Base-by-base conservation (phyloP, 2,329 filamentous ascomycete species). In the Myriangium duriaei region DNA sequence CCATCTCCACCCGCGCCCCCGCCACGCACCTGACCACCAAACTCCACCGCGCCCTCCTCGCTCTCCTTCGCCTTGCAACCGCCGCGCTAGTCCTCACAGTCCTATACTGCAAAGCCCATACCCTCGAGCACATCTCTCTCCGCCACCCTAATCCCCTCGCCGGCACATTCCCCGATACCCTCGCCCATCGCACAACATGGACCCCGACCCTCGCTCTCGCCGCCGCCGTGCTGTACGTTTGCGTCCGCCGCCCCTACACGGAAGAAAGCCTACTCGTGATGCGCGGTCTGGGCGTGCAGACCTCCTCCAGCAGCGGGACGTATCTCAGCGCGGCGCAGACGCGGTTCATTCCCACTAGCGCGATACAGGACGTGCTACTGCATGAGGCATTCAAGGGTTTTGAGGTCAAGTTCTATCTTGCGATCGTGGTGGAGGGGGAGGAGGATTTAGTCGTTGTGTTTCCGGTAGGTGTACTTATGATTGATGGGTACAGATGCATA, bases 301-400 rank as follows among this genome's bases (percentile, higher is more conserved):
- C 85, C 2, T 79, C 74, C 5, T 80, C 78, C 1, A 78, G 75
- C 17, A 76, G 78, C 6, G 60, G 69, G 1, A 80, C 76, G 6
- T 85, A 83, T 51, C 66, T 87, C 5, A 68, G 69, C 26, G 65
- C 67, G 6, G 62, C 72, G 2, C 67, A 69, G 1, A 81, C 76
- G n/a, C 65, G 77, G 34, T 84, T 83, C 58, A 96, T 98, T 42
- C 88, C 91, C 1, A 94, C 88, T 0, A 82, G 81, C 31, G 79
- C 84, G 60, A 92, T 98, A 41, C 83, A 83, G 54, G 91, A 98
- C 56, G 79, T 98, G 40, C 75, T 95, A 38, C 82, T 98, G 35
- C 86, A 95, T 56, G 91, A 98, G 65, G 91, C 87, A 3, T 96
- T 96, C 60, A 76, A 75, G 41, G 87, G 87, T 1, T 93, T 95